phyloP scores from a whole-genome alignment of 176 grass and related monocot genomes.

The Oryza coarctata region DNA sequence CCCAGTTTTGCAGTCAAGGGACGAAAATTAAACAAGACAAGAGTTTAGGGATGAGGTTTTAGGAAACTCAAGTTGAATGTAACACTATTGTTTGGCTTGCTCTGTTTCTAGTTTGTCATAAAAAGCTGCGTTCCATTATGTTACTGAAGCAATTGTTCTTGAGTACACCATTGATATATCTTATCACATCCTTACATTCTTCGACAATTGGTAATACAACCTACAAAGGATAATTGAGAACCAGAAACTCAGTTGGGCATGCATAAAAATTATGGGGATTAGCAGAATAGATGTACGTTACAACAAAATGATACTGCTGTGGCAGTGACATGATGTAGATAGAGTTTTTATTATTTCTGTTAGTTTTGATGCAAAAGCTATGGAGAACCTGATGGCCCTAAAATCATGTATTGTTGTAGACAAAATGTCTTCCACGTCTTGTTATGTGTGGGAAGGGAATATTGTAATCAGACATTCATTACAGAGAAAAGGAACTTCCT shows the following conservation, averaged over 20 bases:
- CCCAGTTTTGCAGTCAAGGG: no score
- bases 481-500: neutral
- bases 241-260: neutral
- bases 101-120: constrained; percentile 21
- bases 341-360: constrained; percentile 11
- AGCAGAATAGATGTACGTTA: neutral
- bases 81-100: constrained; percentile 1
- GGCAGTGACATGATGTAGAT: neutral
- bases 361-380: neutral
- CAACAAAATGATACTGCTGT: constrained; percentile 4
- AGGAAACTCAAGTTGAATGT: constrained; percentile 29
- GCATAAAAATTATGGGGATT: neutral
- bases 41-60: no score
- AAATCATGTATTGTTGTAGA: constrained; percentile 7
- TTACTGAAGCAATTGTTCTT: constrained; percentile 1
- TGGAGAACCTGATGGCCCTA: neutral
- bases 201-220: neutral
- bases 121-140: neutral
- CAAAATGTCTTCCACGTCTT: neutral
- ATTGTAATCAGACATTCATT: constrained; percentile 16
- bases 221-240: neutral
- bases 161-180: neutral
- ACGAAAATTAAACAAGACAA: no score
- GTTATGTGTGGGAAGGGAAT: neutral
- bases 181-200: constrained; percentile 24